Evolutionary conservation across 2,329 filamentous ascomycete genomes (phyloP), one percentile per base, ranked within the genome.

Genomic region (Parafenestella ontariensis): DNA sequence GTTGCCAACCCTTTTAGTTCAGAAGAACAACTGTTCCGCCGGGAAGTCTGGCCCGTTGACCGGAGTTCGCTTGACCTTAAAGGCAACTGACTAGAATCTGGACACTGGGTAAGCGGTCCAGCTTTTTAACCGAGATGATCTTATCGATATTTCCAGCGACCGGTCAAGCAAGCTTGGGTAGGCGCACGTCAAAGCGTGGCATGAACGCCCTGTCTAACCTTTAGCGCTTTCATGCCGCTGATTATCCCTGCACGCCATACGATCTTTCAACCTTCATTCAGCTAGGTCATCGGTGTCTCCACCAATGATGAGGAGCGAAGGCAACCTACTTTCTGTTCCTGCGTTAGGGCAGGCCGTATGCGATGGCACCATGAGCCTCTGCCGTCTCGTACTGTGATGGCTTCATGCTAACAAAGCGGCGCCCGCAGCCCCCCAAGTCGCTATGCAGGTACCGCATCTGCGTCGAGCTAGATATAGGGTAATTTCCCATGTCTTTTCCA

Each of bases 401-500:
- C 56, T 65, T 66, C 58, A 67, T 68, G 59, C 64, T 59, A 56
- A 46, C 51, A 59, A 49, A 61, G 24, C 60, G 57, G 59, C 60
- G 53, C 56, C 53, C 57, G 24, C 48, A 62, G 61, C 58, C 59
- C 61, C 63, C 46, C 37, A 40, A 37, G 43, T 49, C 49, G 52
- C 55, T 54, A 66, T 71, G 67, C 67, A 71, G 68, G 64, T 59
- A 68, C 67, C 36, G 45, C 44, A 40, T 46, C 54, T 63, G 52
- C 53, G 58, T 59, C 54, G 50, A 55, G 56, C 56, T 66, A 64
- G 51, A 64, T 58, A 58, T 54, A 56, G 50, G 44, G 59, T 51
- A 68, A 69, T 71, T 60, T 70, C 68, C 71, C 62, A 54, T 62
- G 46, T 52, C 55, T 55, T 64, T 66, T 71, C 56, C 60, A 46